Evolutionary conservation across 208 protist genomes (phyloP), one percentile per base, ranked within the genome.

Genomic region (Borovskyia barvae): DNA sequence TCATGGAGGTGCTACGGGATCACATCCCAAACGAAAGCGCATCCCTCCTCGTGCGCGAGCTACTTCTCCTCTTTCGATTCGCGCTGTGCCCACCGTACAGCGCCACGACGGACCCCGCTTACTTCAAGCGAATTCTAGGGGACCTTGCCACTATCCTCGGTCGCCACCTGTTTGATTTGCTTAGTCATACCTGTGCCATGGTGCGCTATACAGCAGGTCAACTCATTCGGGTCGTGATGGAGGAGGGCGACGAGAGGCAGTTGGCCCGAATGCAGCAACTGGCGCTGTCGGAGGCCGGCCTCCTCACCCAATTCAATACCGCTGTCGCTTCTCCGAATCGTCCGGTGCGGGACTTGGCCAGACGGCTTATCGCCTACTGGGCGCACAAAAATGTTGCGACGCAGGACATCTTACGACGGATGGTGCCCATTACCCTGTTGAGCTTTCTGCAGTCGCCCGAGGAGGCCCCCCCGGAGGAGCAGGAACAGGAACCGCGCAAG

Each of bases 51-150:
- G 71, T 97, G 26, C 72, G 77, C 39, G 59, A 77, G 26, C 54
- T 95, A 42, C 66, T 97, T 40, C 67, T 96, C 43, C 92, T 97
- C 47, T 95, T 97, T 62, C 85, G 95, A 28, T 94, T 87, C 45
- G 72, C 85, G 4, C 66, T 97, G 20, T 97, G 92, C 62, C 87
- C 88, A 17, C 94, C 94, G 36, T 97, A 85, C 61, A 93, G 85
- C 65, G 82, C 84, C 26, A 93, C 82, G 0, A 97, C 94, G 2
- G 75, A 94, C 49, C 67, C 75, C 22, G 64, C 30, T 0, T 48
- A 84, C 26, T 97, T 97, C 61, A 56, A 54, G 46, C 56, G 59
- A 8, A 25, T 92, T 1, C 62, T 97, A 67, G 53, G 75, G 2
- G 43, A 84, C 9, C 42, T 97, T 29, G 83, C 92, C 20, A 62